Evolutionary conservation across 306 rosid species (phyloP).

Genomic region (Clitoria ternatea): DNA sequence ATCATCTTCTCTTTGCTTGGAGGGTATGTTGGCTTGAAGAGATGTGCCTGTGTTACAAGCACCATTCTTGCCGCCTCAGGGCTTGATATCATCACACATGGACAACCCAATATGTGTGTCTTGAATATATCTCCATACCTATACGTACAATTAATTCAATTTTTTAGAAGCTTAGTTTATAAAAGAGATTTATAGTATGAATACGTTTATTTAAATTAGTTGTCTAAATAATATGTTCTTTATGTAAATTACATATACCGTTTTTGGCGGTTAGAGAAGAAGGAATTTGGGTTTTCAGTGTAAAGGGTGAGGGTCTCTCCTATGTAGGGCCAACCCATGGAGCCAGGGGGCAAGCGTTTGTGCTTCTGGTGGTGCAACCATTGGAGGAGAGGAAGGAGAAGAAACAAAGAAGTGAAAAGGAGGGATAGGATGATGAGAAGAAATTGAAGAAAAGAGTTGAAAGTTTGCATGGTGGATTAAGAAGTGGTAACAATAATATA

Average conservation of each 20-base stretch:
- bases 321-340: constrained; percentile 85
- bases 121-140: constrained; percentile 85
- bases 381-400: constrained; percentile 40
- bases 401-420: constrained; percentile 10
- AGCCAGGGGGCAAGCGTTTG: constrained; percentile 79
- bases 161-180: too few species aligned
- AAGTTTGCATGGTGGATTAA: constrained; percentile 45
- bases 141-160: neutral
- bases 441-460: neutral
- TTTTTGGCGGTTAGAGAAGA: constrained; percentile 63
- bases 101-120: constrained; percentile 80
- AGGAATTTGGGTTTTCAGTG: constrained; percentile 67
- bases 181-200: too few species aligned
- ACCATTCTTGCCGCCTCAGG: constrained; percentile 68
- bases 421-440: neutral
- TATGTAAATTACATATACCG: constrained; percentile 20
- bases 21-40: constrained; percentile 82
- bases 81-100: constrained; percentile 83
- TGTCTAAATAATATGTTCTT: neutral
- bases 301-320: constrained; percentile 86
- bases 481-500: too few species aligned
- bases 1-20: constrained; percentile 83
- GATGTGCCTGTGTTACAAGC: constrained; percentile 66
- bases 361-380: constrained; percentile 34
- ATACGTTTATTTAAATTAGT: neutral